These are phyloP conservation scores for Rhodotorula glutinis DNA, from an alignment of 1,284 basidiomycete genomes.

Conservation along the genomic window DNA sequence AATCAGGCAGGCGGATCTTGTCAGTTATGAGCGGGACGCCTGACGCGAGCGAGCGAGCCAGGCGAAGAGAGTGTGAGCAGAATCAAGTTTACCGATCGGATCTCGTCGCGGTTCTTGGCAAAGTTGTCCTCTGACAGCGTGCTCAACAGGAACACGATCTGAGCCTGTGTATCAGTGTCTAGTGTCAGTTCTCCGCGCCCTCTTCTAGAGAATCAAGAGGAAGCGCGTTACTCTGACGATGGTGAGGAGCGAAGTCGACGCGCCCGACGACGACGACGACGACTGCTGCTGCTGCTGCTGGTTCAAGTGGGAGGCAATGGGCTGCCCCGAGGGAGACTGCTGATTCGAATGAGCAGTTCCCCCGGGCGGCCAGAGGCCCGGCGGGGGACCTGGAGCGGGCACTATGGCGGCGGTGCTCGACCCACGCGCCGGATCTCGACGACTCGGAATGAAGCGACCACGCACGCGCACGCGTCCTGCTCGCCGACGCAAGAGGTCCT, in stretches of 20 bases:
- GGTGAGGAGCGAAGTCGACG: slow-evolving; percentile 21
- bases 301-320: not conserved
- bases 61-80: not conserved
- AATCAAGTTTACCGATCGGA: slow-evolving; percentile 76
- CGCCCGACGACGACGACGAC: not conserved
- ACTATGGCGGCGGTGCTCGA: not conserved
- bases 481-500: too few relatives aligned
- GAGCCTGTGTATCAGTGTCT: slow-evolving; percentile 46
- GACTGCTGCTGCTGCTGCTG: not conserved
- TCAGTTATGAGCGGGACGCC: too few relatives aligned
- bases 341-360: not conserved
- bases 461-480: not conserved
- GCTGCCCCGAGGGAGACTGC: not conserved
- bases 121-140: slow-evolving; percentile 93
- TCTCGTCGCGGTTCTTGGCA: slow-evolving; percentile 83
- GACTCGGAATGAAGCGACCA: too few relatives aligned
- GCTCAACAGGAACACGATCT: slow-evolving; percentile 86
- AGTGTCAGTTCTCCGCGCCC: not conserved
- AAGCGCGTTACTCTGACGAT: slow-evolving; percentile 23
- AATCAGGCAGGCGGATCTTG: too few relatives aligned
- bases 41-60: too few relatives aligned
- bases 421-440: too few relatives aligned
- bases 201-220: too few relatives aligned
- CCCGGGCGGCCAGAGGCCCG: slow-evolving; percentile 21
- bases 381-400: slow-evolving; percentile 12